A percentile compares a stretch with the other conserved stretches of the same genome.
Evolutionary conservation across 169 alveolate species (phyloP).

Genomic region (Theileria annulata): DNA sequence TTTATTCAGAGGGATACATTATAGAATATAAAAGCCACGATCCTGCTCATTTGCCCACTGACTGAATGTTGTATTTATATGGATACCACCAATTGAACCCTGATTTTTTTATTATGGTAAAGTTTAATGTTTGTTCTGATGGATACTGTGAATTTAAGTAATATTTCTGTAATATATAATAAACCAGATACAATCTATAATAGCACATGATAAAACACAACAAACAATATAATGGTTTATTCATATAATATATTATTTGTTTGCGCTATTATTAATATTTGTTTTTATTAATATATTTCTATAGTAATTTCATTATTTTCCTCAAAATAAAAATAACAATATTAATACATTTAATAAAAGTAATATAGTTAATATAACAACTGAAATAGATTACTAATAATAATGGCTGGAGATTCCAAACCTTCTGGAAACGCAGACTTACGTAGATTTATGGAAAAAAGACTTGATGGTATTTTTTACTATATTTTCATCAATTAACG

Average conservation of each 20-base stretch:
- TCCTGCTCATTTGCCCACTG: too few relatives aligned
- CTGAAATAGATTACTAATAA: background rate
- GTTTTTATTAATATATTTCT: background rate
- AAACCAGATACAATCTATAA: background rate
- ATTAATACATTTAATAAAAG: background rate
- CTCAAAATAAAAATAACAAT: background rate
- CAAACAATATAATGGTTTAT: background rate
- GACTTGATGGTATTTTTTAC: slow-evolving; percentile 80
- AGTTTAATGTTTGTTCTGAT: too few relatives aligned
- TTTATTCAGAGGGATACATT: too few relatives aligned
- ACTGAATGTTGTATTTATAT: too few relatives aligned
- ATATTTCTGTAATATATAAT: too few relatives aligned
- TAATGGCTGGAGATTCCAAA: slow-evolving; percentile 77
- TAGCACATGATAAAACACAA: background rate
- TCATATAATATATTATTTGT: slow-evolving; percentile 1
- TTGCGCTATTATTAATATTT: background rate
- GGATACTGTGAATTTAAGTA: too few relatives aligned
- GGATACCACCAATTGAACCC: too few relatives aligned
- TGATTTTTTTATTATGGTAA: too few relatives aligned
- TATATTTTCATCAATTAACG: background rate
- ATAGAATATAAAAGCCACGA: too few relatives aligned
- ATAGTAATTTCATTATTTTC: background rate
- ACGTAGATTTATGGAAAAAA: slow-evolving; percentile 87
- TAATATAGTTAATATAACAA: background rate
- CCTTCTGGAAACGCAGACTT: slow-evolving; percentile 86